Percentiles rank a stretch among this genome's conserved stretches.
Evolutionary conservation across 345 rosid genomes (phyloP).

Genomic region (Firmiana major): DNA sequence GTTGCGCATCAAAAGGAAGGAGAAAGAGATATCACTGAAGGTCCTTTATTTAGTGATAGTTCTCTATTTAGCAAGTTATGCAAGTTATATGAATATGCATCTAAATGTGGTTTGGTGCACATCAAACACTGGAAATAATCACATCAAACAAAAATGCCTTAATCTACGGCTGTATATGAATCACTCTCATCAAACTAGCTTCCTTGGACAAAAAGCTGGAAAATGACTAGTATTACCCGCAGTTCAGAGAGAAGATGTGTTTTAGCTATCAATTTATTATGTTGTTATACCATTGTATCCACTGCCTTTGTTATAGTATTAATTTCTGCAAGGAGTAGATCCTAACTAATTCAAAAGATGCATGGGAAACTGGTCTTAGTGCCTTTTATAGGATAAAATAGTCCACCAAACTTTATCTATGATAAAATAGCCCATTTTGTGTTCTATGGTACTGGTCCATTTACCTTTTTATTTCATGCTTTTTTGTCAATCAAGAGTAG

Average conservation of each 20-base stretch:
- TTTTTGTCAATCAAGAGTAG: not conserved
- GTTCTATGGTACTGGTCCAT: not conserved
- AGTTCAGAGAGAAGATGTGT: not conserved
- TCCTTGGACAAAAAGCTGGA: not conserved
- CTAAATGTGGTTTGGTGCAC: not conserved
- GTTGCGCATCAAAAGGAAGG: conserved; percentile 29
- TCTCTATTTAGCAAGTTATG: not conserved
- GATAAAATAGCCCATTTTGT: not conserved
- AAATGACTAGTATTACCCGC: not conserved
- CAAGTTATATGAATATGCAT: no score
- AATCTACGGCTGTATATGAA: not conserved
- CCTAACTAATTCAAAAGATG: not conserved
- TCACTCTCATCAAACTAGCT: not conserved
- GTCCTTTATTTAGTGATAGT: conserved; percentile 30
- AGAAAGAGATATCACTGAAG: conserved; percentile 36
- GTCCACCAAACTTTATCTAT: not conserved
- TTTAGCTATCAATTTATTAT: not conserved
- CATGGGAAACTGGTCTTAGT: not conserved
- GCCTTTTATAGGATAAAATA: not conserved
- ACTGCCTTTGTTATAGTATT: not conserved
- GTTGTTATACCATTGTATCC: not conserved
- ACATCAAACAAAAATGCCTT: not conserved
- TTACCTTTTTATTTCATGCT: not conserved
- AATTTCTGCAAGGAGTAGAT: not conserved
- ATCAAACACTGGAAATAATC: not conserved